These are phyloP conservation scores for Boletales sp. DNA, from an alignment of 768 basidiomycete genomes.

Conservation along the genomic window DNA sequence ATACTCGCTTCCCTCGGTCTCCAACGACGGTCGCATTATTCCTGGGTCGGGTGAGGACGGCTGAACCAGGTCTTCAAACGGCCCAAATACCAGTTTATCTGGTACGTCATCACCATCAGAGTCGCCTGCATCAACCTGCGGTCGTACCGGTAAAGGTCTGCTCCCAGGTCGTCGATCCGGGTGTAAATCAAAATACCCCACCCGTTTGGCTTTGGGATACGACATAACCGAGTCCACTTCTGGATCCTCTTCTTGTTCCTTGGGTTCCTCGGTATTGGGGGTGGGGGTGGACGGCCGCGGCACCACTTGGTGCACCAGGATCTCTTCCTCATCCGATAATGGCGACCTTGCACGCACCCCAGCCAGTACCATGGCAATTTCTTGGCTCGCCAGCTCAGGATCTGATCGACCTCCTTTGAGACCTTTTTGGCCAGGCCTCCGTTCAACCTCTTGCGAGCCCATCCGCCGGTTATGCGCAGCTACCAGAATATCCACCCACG, in stretches of 20 bases:
- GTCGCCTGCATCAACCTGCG: slow-evolving; percentile 26
- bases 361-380: slow-evolving; percentile 70
- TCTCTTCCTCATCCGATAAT: slow-evolving; percentile 40
- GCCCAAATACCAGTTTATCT: slow-evolving; percentile 33
- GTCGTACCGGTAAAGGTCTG: slow-evolving; percentile 20
- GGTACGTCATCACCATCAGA: slow-evolving; percentile 35
- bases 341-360: slow-evolving; percentile 40
- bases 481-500: slow-evolving; percentile 87
- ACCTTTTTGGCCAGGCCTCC: slow-evolving; percentile 23
- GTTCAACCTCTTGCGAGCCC: slow-evolving; percentile 52
- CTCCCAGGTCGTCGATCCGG: slow-evolving; percentile 57
- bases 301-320: slow-evolving; percentile 20
- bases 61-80: slow-evolving; percentile 16
- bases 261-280: slow-evolving; percentile 34
- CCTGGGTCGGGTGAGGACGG: slow-evolving; percentile 16
- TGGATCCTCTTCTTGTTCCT: slow-evolving; percentile 41
- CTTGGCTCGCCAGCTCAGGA: slow-evolving; percentile 69
- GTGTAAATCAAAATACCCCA: slow-evolving; percentile 78
- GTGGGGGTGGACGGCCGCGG: slow-evolving; percentile 7
- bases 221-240: slow-evolving; percentile 44
- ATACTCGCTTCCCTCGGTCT: slow-evolving; percentile 33
- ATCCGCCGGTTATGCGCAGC: slow-evolving; percentile 51
- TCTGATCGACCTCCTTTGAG: slow-evolving; percentile 44
- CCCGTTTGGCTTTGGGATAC: slow-evolving; percentile 34
- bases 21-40: slow-evolving; percentile 28